phyloP scores from a whole-genome alignment of 2,329 filamentous ascomycete species.

The Diaporthe sp. region DNA sequence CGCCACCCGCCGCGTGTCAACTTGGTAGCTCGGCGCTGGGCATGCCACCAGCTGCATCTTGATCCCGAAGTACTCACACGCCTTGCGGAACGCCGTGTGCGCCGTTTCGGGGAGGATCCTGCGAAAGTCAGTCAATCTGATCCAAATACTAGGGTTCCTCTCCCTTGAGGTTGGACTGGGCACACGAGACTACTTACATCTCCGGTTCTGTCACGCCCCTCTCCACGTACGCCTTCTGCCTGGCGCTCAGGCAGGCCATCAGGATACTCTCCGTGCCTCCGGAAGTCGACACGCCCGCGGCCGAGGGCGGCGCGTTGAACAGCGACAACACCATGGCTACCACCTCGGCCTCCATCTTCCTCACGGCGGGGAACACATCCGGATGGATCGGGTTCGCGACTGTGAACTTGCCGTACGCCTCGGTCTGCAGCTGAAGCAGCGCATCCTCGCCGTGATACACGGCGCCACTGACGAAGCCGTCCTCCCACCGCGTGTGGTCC shows the following conservation, averaged over 20 bases:
- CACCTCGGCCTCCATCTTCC: constrained; percentile 99
- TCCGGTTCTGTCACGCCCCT: constrained; percentile 92
- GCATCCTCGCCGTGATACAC: constrained; percentile 95
- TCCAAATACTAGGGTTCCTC: no score
- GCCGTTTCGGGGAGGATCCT: constrained; percentile 95
- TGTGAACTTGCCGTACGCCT: constrained; percentile 94
- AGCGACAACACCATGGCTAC: constrained; percentile 93
- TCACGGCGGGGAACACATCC: constrained; percentile 96
- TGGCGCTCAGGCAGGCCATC: constrained; percentile 91
- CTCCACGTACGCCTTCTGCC: constrained; percentile 89
- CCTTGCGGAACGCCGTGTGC: constrained; percentile 97
- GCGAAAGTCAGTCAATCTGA: constrained; percentile 43
- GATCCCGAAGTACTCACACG: constrained; percentile 95
- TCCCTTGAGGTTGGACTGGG: no score
- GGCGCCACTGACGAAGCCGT: constrained; percentile 92
- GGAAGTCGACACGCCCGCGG: constrained; percentile 89
- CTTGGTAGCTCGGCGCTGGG: constrained; percentile 87
- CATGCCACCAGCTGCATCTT: constrained; percentile 91
- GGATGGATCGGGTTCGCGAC: constrained; percentile 98
- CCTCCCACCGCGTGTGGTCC: constrained; percentile 97
- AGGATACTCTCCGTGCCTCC: constrained; percentile 97
- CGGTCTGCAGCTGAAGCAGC: constrained; percentile 85
- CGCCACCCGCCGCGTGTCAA: constrained; percentile 81
- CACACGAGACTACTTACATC: constrained; percentile 84
- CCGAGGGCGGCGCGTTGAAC: constrained; percentile 89